Conservation (phyloP, 2,329 filamentous ascomycete genomes). For the Aspergillus carbonarius region DNA sequence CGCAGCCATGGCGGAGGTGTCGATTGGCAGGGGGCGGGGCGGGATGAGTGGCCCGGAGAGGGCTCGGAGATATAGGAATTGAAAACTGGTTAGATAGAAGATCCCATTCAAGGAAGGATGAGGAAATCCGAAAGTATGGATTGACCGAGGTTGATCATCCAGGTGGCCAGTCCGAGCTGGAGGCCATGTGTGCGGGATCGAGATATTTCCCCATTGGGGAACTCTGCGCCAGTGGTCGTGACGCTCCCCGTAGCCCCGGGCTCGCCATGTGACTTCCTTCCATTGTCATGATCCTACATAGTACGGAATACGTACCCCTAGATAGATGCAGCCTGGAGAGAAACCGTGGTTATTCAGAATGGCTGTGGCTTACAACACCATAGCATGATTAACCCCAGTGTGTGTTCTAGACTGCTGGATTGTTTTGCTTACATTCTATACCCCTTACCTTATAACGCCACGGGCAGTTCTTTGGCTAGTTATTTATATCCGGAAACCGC, state of each 20-base stretch:
- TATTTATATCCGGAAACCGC: not conserved
- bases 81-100: not conserved
- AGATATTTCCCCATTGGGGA: constrained; percentile 24
- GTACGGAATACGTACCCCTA: too few relatives aligned
- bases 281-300: not conserved
- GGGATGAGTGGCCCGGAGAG: not conserved
- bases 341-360: not conserved
- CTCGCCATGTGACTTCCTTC: not conserved
- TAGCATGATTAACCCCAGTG: too few relatives aligned
- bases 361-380: not conserved
- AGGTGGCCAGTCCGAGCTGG: constrained; percentile 7
- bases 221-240: constrained; percentile 9
- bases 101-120: not conserved
- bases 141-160: not conserved
- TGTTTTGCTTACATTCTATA: not conserved
- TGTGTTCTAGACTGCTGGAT: not conserved
- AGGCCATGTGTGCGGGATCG: constrained; percentile 18
- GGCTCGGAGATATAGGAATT: not conserved
- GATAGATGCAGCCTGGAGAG: not conserved
- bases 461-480: not conserved
- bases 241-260: constrained; percentile 8
- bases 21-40: not conserved
- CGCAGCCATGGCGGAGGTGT: constrained; percentile 38
- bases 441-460: not conserved
- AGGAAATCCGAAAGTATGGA: not conserved